phyloP scores from a whole-genome alignment of 176 grass and related monocot genomes.

The Leersia perrieri region DNA sequence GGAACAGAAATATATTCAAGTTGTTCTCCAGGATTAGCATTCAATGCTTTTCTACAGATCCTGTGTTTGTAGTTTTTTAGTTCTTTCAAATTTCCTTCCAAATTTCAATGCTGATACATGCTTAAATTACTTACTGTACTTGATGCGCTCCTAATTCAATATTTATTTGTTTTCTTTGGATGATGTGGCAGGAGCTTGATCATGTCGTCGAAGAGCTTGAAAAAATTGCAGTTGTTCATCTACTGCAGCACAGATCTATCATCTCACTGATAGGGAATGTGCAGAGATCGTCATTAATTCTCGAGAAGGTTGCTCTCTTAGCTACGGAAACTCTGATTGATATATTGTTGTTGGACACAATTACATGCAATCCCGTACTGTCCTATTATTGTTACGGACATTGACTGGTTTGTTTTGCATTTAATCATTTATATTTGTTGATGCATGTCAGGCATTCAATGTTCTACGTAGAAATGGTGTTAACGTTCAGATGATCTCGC shows the following conservation, averaged over 20 bases:
- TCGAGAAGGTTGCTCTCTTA: slow-evolving; percentile 65
- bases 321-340: not conserved
- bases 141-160: not conserved
- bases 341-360: not conserved
- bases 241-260: slow-evolving; percentile 78
- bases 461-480: slow-evolving; percentile 77
- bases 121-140: not conserved
- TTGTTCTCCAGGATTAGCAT: not conserved
- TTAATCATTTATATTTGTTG: not conserved
- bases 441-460: slow-evolving; percentile 61
- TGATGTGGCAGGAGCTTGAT: slow-evolving; percentile 75
- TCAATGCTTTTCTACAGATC: not conserved
- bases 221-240: slow-evolving; percentile 85
- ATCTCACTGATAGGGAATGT: slow-evolving; percentile 94
- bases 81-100: not conserved
- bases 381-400: not conserved
- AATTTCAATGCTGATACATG: not conserved
- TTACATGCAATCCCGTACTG: not conserved
- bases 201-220: slow-evolving; percentile 79
- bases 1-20: not conserved
- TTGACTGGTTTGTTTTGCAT: not conserved
- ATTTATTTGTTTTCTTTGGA: not conserved
- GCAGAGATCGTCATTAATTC: slow-evolving; percentile 78
- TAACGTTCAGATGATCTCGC: slow-evolving; percentile 98
- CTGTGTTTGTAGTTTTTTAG: not conserved